Conservation (phyloP, 345 rosid species). For the Linum tenue region DNA sequence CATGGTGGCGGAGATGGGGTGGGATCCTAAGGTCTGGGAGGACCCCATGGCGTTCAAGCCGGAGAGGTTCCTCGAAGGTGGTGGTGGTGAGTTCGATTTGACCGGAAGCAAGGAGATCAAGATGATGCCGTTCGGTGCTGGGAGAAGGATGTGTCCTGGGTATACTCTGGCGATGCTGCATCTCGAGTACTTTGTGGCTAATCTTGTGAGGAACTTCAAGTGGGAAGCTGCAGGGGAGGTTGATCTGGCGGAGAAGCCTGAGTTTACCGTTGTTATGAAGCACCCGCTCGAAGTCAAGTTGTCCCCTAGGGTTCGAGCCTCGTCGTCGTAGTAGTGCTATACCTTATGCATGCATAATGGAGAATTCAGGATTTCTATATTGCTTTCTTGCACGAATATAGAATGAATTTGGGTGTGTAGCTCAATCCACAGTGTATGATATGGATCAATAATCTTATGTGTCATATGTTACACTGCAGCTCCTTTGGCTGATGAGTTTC, state of each 20-base stretch:
- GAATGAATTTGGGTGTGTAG: no score
- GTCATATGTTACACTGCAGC: no score
- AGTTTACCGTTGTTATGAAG: background rate
- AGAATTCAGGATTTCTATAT: no score
- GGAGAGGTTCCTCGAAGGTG: background rate
- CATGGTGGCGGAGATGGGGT: constrained; percentile 17
- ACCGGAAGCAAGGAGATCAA: background rate
- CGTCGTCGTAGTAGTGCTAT: background rate
- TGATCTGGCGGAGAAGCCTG: background rate
- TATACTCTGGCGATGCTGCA: background rate
- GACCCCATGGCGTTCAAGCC: background rate
- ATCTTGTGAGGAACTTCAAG: background rate
- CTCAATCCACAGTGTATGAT: no score
- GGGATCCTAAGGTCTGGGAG: constrained; percentile 8
- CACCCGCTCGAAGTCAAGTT: background rate
- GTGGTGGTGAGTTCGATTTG: background rate
- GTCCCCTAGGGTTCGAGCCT: background rate
- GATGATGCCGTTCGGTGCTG: background rate
- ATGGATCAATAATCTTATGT: no score
- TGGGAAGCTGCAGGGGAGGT: background rate
- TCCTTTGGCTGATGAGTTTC: no score
- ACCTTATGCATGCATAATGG: no score
- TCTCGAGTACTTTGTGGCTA: background rate
- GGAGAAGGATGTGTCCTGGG: background rate
- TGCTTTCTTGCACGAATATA: no score